Conservation (phyloP, 176 grass and related monocot genomes). For the Elaeis guineensis region DNA sequence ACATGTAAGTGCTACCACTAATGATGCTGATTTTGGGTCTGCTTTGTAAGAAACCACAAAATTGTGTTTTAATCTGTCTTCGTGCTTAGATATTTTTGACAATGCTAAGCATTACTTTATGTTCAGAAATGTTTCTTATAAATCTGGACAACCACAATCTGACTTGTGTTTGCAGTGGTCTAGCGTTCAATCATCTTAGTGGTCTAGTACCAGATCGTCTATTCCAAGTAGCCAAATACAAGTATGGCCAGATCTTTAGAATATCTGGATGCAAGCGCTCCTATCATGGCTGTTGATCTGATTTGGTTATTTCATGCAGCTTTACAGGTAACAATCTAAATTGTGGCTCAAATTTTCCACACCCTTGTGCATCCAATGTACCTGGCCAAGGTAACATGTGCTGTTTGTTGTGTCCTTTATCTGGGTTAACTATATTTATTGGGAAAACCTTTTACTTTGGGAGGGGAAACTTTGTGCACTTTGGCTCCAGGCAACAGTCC, state of each 20-base stretch:
- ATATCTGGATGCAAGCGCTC: conserved; percentile 11
- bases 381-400: conserved; percentile 50
- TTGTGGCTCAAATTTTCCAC: conserved; percentile 62
- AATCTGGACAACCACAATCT: conserved; percentile 28
- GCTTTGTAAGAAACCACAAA: too few species aligned
- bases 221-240: conserved; percentile 92
- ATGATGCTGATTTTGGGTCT: too few species aligned
- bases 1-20: conserved; percentile 8
- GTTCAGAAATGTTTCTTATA: not conserved
- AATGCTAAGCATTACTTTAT: too few species aligned
- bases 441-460: too few species aligned
- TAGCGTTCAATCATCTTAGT: conserved; percentile 81
- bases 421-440: too few species aligned
- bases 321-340: conserved; percentile 89
- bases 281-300: conserved; percentile 23
- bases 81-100: too few species aligned
- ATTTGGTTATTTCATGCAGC: conserved; percentile 43
- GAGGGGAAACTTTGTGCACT: too few species aligned
- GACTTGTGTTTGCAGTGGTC: conserved; percentile 44
- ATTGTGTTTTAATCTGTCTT: too few species aligned
- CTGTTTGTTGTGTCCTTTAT: too few species aligned
- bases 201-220: conserved; percentile 72
- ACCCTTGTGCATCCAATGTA: conserved; percentile 58
- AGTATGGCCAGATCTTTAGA: conserved; percentile 36
- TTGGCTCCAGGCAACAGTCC: conserved; percentile 1